A percentile compares a stretch with the other conserved stretches of the same genome.
Evolutionary conservation across 805 yeast species (phyloP).

Genomic region (Blastobotrys americana): DNA sequence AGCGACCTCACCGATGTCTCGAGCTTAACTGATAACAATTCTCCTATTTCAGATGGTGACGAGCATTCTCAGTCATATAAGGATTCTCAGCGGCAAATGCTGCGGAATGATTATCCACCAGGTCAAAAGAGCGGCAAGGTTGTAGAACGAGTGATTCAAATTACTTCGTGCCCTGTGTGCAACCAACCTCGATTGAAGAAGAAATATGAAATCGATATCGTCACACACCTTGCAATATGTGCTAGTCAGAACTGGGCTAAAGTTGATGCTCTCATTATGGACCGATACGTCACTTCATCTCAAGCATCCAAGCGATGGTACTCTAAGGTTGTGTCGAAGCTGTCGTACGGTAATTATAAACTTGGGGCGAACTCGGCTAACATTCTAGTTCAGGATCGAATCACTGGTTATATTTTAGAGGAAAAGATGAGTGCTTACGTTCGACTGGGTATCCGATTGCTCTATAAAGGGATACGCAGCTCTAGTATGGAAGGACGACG

Average conservation of each 20-base stretch:
- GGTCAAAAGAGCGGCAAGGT: neutral
- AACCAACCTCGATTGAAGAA: constrained; percentile 48
- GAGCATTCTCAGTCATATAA: neutral
- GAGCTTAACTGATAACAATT: neutral
- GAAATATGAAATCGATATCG: constrained; percentile 55
- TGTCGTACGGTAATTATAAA: constrained; percentile 81
- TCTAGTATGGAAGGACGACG: constrained; percentile 44
- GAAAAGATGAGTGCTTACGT: constrained; percentile 90
- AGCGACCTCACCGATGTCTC: constrained; percentile 1
- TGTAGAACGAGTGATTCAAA: constrained; percentile 43
- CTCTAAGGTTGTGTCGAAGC: constrained; percentile 68
- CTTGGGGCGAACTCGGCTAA: constrained; percentile 89
- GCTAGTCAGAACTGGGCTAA: constrained; percentile 69
- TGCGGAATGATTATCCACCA: neutral
- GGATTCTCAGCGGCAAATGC: neutral
- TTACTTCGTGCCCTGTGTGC: constrained; percentile 78
- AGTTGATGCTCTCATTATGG: constrained; percentile 54
- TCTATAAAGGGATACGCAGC: constrained; percentile 66
- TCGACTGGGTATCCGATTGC: constrained; percentile 73
- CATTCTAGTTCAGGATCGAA: constrained; percentile 86
- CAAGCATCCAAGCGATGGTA: constrained; percentile 89
- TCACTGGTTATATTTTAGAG: constrained; percentile 81
- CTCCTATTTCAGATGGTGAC: constrained; percentile 3
- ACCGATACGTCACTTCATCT: constrained; percentile 68
- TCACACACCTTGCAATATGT: constrained; percentile 86